phyloP scores from a whole-genome alignment of 1,284 basidiomycete genomes.

The Malassezia dermatis region DNA sequence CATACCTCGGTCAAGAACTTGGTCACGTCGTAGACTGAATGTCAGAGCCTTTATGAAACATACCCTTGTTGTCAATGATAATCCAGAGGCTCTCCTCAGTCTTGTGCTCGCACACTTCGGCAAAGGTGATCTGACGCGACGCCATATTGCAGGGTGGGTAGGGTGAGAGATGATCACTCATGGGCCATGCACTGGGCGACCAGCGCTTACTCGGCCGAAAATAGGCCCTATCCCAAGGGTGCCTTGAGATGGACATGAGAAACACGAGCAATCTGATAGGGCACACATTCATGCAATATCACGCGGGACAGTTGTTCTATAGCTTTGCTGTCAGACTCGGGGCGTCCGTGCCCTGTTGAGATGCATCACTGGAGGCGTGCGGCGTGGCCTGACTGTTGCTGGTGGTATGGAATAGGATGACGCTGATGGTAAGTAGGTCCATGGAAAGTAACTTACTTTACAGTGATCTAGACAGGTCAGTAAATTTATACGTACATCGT shows the following conservation, averaged over 20 bases:
- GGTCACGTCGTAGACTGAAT: conserved; percentile 79
- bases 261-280: conserved; percentile 4
- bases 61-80: conserved; percentile 44
- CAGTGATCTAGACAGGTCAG: conserved; percentile 18
- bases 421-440: conserved; percentile 7
- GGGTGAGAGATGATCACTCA: background rate
- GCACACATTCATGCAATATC: background rate
- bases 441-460: conserved; percentile 6
- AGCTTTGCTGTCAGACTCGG: background rate
- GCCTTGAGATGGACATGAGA: background rate
- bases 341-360: background rate
- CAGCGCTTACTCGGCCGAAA: conserved; percentile 9
- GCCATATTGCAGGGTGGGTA: background rate
- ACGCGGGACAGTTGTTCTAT: background rate
- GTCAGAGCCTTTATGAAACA: conserved; percentile 6
- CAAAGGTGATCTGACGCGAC: conserved; percentile 32
- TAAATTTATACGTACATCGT: conserved; percentile 20
- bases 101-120: conserved; percentile 40
- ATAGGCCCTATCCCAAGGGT: background rate
- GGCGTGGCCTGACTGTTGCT: background rate
- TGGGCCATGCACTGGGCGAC: background rate
- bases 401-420: conserved; percentile 12
- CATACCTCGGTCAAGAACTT: conserved; percentile 91
- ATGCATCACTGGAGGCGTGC: background rate
- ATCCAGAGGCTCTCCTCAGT: conserved; percentile 43